Evolutionary conservation across 2,329 filamentous ascomycete genomes (phyloP).

Genomic region (Xylaria digitata): DNA sequence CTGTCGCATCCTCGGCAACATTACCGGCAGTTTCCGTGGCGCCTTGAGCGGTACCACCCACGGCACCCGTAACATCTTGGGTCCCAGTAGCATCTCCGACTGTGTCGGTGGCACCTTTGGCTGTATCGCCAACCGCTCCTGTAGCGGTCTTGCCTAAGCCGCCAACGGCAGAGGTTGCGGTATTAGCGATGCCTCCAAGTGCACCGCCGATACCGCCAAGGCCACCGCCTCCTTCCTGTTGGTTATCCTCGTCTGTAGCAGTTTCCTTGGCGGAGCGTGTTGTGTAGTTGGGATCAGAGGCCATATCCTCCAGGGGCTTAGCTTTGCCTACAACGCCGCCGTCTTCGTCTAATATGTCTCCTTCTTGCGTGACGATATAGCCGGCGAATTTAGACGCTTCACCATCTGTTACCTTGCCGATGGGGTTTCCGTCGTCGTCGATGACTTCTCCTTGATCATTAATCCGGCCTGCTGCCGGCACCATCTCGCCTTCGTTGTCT

Average conservation of each 20-base stretch:
- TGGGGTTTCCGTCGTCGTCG: constrained; percentile 63
- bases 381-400: constrained; percentile 47
- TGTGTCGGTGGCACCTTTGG: constrained; percentile 43
- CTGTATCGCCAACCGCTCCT: constrained; percentile 41
- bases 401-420: constrained; percentile 55
- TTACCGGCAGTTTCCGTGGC: constrained; percentile 37
- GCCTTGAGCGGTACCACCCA: constrained; percentile 42
- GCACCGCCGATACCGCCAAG: constrained; percentile 38
- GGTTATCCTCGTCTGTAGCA: constrained; percentile 1
- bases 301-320: constrained; percentile 49
- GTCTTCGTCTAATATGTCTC: constrained; percentile 50
- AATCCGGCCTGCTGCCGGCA: constrained; percentile 55
- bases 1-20: constrained; percentile 38
- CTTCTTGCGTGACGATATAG: constrained; percentile 53
- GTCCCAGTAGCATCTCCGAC: constrained; percentile 44
- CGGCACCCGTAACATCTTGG: constrained; percentile 40
- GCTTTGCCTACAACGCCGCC: constrained; percentile 50
- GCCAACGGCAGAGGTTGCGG: constrained; percentile 40
- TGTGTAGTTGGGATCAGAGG: constrained; percentile 49
- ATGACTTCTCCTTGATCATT: constrained; percentile 67
- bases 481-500: constrained; percentile 50
- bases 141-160: constrained; percentile 32
- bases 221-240: constrained; percentile 31
- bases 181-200: constrained; percentile 43
- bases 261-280: constrained; percentile 42